Evolutionary conservation across 805 yeast species (phyloP).

Genomic region (Grigorovia transvaalensis): DNA sequence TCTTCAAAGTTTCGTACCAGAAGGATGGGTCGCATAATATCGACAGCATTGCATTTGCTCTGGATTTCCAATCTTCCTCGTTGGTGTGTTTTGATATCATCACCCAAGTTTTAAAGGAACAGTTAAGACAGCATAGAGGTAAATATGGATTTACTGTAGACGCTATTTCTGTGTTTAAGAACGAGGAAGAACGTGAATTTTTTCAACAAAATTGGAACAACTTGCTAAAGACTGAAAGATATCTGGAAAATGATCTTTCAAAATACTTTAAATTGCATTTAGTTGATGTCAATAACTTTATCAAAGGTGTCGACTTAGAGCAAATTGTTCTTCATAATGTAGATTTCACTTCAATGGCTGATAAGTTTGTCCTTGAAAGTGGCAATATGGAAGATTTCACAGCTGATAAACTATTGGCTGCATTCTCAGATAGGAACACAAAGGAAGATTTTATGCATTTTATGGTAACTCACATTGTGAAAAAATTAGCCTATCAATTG

Average conservation of each 20-base stretch:
- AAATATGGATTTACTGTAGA: constrained; percentile 55
- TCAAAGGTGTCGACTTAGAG: constrained; percentile 23
- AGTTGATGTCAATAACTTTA: constrained; percentile 34
- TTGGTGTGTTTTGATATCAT: constrained; percentile 60
- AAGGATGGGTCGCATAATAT: constrained; percentile 16
- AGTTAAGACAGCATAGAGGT: constrained; percentile 49
- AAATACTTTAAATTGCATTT: constrained; percentile 33
- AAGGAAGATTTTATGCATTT: constrained; percentile 49
- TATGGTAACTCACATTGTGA: constrained; percentile 38
- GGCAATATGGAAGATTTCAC: background rate
- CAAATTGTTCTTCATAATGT: constrained; percentile 29
- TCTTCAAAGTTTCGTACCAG: constrained; percentile 38
- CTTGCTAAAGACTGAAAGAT: constrained; percentile 5
- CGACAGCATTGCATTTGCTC: constrained; percentile 43
- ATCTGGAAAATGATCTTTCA: constrained; percentile 12
- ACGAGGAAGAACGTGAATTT: constrained; percentile 10
- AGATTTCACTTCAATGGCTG: constrained; percentile 8
- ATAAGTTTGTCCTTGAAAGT: background rate
- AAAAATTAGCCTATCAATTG: constrained; percentile 38
- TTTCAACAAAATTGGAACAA: constrained; percentile 9
- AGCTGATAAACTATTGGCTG: constrained; percentile 8
- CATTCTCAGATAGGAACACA: constrained; percentile 45
- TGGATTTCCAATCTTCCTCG: constrained; percentile 56
- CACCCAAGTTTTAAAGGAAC: constrained; percentile 51
- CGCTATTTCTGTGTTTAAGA: constrained; percentile 32